Conservation (phyloP, 2,329 filamentous ascomycete genomes). For the Didymella segeticola region DNA sequence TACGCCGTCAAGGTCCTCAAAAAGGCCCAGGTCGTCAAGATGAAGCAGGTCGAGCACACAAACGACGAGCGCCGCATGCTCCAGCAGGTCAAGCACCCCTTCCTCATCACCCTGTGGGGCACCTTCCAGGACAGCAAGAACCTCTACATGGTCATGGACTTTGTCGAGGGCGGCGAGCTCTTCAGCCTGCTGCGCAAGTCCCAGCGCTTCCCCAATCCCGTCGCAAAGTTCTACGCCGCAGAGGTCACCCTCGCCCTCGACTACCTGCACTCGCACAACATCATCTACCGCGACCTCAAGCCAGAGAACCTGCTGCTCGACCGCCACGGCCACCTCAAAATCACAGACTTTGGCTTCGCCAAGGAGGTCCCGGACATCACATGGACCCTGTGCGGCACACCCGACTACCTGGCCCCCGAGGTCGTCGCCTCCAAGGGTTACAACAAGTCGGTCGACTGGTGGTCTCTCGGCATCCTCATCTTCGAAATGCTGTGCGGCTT, state of each 20-base stretch:
- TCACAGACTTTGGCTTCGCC: constrained; percentile 98
- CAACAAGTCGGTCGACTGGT: constrained; percentile 99
- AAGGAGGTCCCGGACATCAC: constrained; percentile 99
- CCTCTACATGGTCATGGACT: constrained; percentile 99
- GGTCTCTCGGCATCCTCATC: constrained; percentile 97
- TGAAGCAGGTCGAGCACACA: constrained; percentile 99
- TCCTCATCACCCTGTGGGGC: constrained; percentile 96
- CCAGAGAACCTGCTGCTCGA: constrained; percentile 92
- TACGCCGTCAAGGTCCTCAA: constrained; percentile 99
- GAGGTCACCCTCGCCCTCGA: constrained; percentile 96
- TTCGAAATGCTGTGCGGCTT: constrained; percentile 99
- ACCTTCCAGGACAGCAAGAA: constrained; percentile 97
- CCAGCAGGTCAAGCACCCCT: constrained; percentile 95
- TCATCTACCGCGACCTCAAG: constrained; percentile 98
- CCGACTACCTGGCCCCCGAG: constrained; percentile 95
- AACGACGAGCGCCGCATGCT: constrained; percentile 98
- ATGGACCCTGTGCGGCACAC: constrained; percentile 97
- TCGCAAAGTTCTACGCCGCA: constrained; percentile 98
- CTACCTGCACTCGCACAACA: constrained; percentile 91
- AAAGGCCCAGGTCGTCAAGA: constrained; percentile 97
- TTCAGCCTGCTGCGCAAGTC: constrained; percentile 96
- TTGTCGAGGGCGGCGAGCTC: constrained; percentile 96
- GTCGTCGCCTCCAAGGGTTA: constrained; percentile 99
- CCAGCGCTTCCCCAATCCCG: constrained; percentile 96
- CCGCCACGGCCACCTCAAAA: constrained; percentile 92